Evolutionary conservation across 495 filamentous ascomycete genomes (phyloP), one percentile per base, ranked within the genome.

Genomic region (Penicillium bovifimosum): DNA sequence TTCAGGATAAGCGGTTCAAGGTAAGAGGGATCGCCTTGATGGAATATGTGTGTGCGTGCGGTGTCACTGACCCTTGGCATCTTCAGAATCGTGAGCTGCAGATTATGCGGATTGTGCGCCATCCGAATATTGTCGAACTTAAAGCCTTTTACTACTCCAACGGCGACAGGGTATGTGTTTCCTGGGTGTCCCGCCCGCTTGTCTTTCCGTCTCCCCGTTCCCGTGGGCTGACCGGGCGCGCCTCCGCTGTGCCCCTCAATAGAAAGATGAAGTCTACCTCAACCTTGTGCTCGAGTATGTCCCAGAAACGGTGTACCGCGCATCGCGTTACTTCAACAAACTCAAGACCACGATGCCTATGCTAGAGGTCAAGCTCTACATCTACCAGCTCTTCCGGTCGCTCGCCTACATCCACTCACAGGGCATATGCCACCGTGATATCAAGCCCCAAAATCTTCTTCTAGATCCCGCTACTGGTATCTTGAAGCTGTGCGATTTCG

Each of bases 81-180:
- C 82, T 66, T 50, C 58, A 98, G 93, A 98, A 98, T 65, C 91
- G 93, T 71, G 93, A 98, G 67, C 83, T 98, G 54, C 93, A 98
- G 69, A 98, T 98, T 69, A 98, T 98, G 93, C 86, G 93, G 56
- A 98, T 98, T 62, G 93, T 98, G 59, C 85, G 93, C 59, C 93
- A 98, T 68, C 93, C 93, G 31, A 98, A 98, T 69, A 96, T 98
- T 62, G 93, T 98, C 46, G 91, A 97, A 70, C 79, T 98, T 46
- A 98, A 98, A 72, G 93, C 93, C 28, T 98, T 97, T 73, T 98
- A 96, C 76, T 98, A 98, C 74, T 96, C 91, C 55, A 98, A 97
- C 66, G 93, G 93, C 59, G 93, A 98, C 63, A 83, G 93, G 71
- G 93, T 98, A 81, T 76, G 85, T 74, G 66, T 59, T n/a, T 36